Base-by-base conservation (phyloP, 176 grass and related monocot species). In the Lolium perenne region DNA sequence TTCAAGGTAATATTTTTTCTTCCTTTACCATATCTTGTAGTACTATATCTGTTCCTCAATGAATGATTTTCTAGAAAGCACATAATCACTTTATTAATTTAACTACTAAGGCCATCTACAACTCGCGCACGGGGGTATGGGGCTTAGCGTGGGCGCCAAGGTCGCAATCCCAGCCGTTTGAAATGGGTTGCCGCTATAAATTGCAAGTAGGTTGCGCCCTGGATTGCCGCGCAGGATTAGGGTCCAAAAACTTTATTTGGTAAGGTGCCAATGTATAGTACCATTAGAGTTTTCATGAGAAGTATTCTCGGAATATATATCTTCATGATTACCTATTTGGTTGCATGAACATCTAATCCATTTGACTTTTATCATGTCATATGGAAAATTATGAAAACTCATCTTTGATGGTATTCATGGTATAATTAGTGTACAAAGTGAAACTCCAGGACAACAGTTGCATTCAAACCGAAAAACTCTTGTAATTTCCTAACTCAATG, bases 1-100 rank as follows among this genome's bases (percentile, higher is more conserved):
- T 92, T 80, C 32, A 89, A 86, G 91, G 91, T 92, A 84, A 60
- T 58, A 14, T 8, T 4, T 5, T 71, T 62, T 40, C 38, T 10
- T 8, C 38, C 38, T 70, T 43, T 10, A 18, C 66, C 66, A 25
- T 40, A 46, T 48, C 46, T 40, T 38, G 41, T 43, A 43, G 15
- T 18, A 46, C 20, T 72, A 68, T 18, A 15, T 68, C 65, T 69
- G 17, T 40, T 69, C 16, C 22, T 25, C 11, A 4, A 43, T 1
- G 9, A 70, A 69, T 70, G 8, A 70, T 3, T 43, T 20, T 17
- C 18, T 70, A 20, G 67, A 43, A 41, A 20, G 8, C 8, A n/a
- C 38, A 40, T 41, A 41, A 20, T 20, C 38, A 17, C 40, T 41
- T 58, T 21, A 21, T 58, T n/a, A 9, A 20, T n/a, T 58, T 58